Percentiles rank a stretch among this genome's conserved stretches.
These are phyloP conservation scores for Chytriomyces sp. DNA, from an alignment of 192 early-diverging fungal species.

Conservation along the genomic window DNA sequence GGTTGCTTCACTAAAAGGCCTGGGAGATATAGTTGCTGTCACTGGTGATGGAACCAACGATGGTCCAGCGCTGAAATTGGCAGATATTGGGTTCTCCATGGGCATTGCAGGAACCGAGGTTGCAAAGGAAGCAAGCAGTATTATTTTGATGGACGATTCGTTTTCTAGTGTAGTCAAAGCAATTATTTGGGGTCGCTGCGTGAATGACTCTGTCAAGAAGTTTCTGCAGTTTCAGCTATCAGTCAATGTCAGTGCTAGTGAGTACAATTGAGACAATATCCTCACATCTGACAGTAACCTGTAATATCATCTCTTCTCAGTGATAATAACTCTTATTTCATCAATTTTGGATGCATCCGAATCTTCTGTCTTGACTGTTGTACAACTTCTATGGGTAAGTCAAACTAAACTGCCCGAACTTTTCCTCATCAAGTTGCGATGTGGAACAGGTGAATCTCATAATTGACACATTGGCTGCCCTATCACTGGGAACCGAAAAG, in stretches of 20 bases:
- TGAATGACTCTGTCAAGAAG: constrained; percentile 94
- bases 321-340: constrained; percentile 45
- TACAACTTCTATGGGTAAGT: constrained; percentile 87
- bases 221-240: constrained; percentile 98
- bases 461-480: constrained; percentile 90
- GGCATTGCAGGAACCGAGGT: constrained; percentile 95
- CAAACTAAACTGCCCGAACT: too few relatives aligned
- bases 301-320: constrained; percentile 41
- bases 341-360: constrained; percentile 57
- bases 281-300: constrained; percentile 78
- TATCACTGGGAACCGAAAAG: constrained; percentile 88
- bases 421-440: too few relatives aligned
- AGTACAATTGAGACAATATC: constrained; percentile 46
- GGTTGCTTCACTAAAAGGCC: constrained; percentile 64
- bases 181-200: constrained; percentile 90
- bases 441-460: constrained; percentile 79
- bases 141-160: constrained; percentile 92
- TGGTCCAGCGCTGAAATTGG: constrained; percentile 84
- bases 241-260: constrained; percentile 72
- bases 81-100: constrained; percentile 94
- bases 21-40: constrained; percentile 91
- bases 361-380: constrained; percentile 78
- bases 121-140: constrained; percentile 92
- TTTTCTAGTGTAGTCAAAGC: constrained; percentile 92
- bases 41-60: constrained; percentile 99